A percentile compares a stretch with the other conserved stretches of the same genome.
Conservation (phyloP, 2,329 filamentous ascomycete genomes). For the Colletotrichum sojae region DNA sequence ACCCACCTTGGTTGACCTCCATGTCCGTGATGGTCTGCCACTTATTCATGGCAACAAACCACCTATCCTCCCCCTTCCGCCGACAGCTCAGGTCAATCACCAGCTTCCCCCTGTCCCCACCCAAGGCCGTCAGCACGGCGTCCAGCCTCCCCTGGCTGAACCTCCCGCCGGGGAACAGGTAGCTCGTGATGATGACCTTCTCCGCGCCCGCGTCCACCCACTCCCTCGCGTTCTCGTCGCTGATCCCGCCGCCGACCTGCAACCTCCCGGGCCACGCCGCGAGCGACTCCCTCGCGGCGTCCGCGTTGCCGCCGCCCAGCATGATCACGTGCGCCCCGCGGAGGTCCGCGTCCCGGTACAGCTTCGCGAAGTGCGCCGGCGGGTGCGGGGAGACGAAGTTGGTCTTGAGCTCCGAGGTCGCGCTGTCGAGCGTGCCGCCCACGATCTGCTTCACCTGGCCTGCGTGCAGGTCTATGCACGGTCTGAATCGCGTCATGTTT, state of each 20-base stretch:
- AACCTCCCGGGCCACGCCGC: constrained; percentile 83
- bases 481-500: constrained; percentile 87
- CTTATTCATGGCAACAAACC: constrained; percentile 99
- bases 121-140: constrained; percentile 80
- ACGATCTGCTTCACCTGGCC: constrained; percentile 99
- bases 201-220: constrained; percentile 93
- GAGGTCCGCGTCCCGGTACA: constrained; percentile 84
- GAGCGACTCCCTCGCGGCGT: constrained; percentile 83
- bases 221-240: constrained; percentile 82
- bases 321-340: constrained; percentile 94
- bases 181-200: constrained; percentile 98
- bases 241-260: constrained; percentile 96
- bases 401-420: constrained; percentile 79
- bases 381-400: constrained; percentile 93
- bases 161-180: constrained; percentile 86
- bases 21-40: constrained; percentile 99
- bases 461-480: constrained; percentile 98
- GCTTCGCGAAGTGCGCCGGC: constrained; percentile 82
- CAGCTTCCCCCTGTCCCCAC: constrained; percentile 82
- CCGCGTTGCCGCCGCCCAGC: constrained; percentile 90
- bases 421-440: constrained; percentile 86
- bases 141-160: constrained; percentile 86
- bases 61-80: constrained; percentile 76
- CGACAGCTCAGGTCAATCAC: constrained; percentile 97
- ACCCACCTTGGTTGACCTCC: constrained; percentile 83